These are phyloP conservation scores for Salix brachista DNA, from an alignment of 345 rosid genomes.

Conservation along the genomic window DNA sequence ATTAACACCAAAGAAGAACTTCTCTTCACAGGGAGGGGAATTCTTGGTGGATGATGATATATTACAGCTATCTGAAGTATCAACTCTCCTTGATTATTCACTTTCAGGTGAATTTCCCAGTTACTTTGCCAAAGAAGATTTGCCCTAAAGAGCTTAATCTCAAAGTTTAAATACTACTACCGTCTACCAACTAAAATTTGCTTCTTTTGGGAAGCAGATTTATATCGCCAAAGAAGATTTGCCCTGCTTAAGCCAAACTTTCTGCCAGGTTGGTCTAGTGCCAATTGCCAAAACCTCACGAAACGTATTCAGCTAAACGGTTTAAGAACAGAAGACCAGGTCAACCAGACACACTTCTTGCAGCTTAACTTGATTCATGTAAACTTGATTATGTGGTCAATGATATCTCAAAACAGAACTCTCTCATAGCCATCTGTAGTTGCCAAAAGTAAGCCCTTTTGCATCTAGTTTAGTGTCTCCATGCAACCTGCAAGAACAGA, in stretches of 20 bases:
- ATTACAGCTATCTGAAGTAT: neutral
- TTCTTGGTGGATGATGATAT: conserved; percentile 19
- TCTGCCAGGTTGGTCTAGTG: conserved; percentile 15
- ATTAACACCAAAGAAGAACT: conserved; percentile 23
- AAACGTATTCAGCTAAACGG: conserved; percentile 7
- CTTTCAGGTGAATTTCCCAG: conserved; percentile 23
- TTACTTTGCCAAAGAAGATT: conserved; percentile 53
- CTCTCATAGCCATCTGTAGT: conserved; percentile 1
- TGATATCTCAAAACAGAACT: conserved; percentile 2
- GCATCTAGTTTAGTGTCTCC: conserved; percentile 27
- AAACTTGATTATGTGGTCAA: conserved; percentile 6
- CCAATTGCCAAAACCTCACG: conserved; percentile 14
- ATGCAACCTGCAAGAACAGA: conserved; percentile 40
- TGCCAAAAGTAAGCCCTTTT: conserved; percentile 22
- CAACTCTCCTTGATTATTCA: conserved; percentile 27
- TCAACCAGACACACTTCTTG: conserved; percentile 23
- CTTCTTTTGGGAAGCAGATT: conserved; percentile 19
- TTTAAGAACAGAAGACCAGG: conserved; percentile 3
- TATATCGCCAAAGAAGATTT: conserved; percentile 51
- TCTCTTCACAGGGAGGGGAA: neutral
- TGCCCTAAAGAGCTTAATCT: conserved; percentile 38
- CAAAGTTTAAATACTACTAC: conserved; percentile 1
- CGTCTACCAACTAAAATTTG: neutral
- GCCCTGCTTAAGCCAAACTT: conserved; percentile 26
- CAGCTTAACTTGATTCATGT: conserved; percentile 10